Percentiles rank a stretch among this genome's conserved stretches.
Conservation (phyloP, 345 rosid genomes). For the Syzygium jambos region DNA sequence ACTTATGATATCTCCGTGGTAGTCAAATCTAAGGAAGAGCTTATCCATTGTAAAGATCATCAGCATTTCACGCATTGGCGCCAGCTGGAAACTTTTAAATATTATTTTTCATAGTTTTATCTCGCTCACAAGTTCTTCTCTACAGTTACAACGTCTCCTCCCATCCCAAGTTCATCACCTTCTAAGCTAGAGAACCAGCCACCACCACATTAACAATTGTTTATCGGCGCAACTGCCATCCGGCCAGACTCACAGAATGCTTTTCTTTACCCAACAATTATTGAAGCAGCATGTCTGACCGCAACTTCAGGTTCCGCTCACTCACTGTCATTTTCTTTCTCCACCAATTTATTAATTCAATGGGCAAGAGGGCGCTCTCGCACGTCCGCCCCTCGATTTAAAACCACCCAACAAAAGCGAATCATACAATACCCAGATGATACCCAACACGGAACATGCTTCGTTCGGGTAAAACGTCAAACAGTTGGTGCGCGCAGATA, state of each 20-base stretch:
- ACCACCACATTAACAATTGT: not conserved
- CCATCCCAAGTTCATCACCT: not conserved
- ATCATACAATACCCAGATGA: not conserved
- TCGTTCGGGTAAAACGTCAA: slow-evolving; percentile 7
- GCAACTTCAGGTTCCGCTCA: not conserved
- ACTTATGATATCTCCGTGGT: not conserved
- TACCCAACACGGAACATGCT: not conserved
- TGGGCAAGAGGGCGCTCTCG: not conserved
- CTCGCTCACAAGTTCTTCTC: not conserved
- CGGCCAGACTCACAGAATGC: not conserved
- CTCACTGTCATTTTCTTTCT: not conserved
- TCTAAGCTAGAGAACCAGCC: not conserved
- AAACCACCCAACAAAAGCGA: not conserved
- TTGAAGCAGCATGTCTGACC: not conserved
- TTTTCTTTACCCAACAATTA: not conserved
- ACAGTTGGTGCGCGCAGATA: slow-evolving; percentile 3
- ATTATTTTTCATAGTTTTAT: not conserved
- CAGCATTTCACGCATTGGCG: not conserved
- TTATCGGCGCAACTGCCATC: not conserved
- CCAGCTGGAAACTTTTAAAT: not conserved
- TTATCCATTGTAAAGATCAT: not conserved
- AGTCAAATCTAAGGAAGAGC: not conserved
- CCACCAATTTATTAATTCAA: not conserved
- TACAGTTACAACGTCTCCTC: not conserved
- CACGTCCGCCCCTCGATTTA: not conserved